Evolutionary conservation across 1,284 basidiomycete genomes (phyloP), one percentile per base, ranked within the genome.

Genomic region (Termitomyces sp.): DNA sequence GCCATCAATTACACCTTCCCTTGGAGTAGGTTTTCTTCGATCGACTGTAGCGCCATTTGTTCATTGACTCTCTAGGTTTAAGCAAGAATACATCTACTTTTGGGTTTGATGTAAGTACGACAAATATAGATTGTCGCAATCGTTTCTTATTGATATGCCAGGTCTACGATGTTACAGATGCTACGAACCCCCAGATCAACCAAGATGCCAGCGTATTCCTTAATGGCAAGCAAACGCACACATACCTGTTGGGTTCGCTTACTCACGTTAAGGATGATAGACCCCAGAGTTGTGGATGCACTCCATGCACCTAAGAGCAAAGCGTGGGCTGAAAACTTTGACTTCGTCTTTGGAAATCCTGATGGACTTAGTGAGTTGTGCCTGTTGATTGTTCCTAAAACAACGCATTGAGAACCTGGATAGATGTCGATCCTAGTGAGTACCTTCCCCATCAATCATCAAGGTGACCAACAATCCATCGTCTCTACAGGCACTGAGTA

Each of bases 281-380:
- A 87, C 61, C 70, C 74, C 28, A 73, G 67, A 19, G 79, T 76
- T 7, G 72, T 78, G 31, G 68, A 76, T 31, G 88, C 86, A 0
- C 68, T 90, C 19, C 87, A 90, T 66, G 87, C 86, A 1, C 86
- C 87, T 3, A 82, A 76, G 3, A 83, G 78, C 66, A 78, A 80
- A 61, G 67, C 80, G 51, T 90, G 87, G 87, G 60, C 57, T 1
- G 59, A 72, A 54, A 65, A 57, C 24, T 77, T 81, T 58, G 54
- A 63, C 9, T 83, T 77, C 61, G 74, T 79, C 8, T 87, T 84
- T 62, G 78, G 73, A 46, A 69, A 73, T 60, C 69, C 61, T 19
- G 60, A 55, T 59, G 46, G 57, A 38, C 26, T 42, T 17, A 53
- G 53, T 53, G 21, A 54, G 55, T 34, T 28, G 7, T 2, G 1